Base-by-base conservation (phyloP, 768 basidiomycete species). In the Pulveroboletus frians region DNA sequence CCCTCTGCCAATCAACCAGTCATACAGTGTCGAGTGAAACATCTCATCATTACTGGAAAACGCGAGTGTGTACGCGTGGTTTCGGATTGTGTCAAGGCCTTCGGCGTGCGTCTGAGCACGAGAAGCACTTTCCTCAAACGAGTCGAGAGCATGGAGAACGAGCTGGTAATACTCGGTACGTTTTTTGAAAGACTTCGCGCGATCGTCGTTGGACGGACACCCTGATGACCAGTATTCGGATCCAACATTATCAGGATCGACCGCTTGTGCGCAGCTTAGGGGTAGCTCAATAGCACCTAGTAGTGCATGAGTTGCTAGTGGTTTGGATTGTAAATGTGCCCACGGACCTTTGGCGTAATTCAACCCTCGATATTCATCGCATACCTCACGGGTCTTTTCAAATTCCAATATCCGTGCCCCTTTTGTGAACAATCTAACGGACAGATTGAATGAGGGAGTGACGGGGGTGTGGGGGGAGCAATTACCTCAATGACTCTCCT, bases 11-110 rank as follows among this genome's bases (percentile, higher is more conserved):
- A 96, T 87, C 42, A 94, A 73, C 96, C 96, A 98, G 58, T 96
- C 92, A 61, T 99, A 99, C 50, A 99, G 66, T 15, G 83, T 84
- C 29, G 87, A 92, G 68, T 98, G 93, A 71, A 98, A 97, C 71
- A 94, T 81, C 58, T 92, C 85, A 65, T 98, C 96, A 29, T 86
- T 79, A 58, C 85, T 84, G 6, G 80, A 73, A 49, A 97, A 85
- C 1, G 92, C 90, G 49, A 93, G 76, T 31, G 87, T 83, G 64
- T 93, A 96, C 0, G 93, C 92, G 61, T 88, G 85, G 41, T 76
- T 79, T 45, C 89, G 79, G n/a, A 89, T 81, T 11, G 80, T 73
- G 53, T 91, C 88, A 7, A 80, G 77, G 41, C 84, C 81, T 31
- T 78, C 77, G 17, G 66, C 56, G 42, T 66, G 44, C 26, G 69